These are phyloP conservation scores for Phanerochaete sordida DNA, from an alignment of 768 basidiomycete species.

Conservation along the genomic window DNA sequence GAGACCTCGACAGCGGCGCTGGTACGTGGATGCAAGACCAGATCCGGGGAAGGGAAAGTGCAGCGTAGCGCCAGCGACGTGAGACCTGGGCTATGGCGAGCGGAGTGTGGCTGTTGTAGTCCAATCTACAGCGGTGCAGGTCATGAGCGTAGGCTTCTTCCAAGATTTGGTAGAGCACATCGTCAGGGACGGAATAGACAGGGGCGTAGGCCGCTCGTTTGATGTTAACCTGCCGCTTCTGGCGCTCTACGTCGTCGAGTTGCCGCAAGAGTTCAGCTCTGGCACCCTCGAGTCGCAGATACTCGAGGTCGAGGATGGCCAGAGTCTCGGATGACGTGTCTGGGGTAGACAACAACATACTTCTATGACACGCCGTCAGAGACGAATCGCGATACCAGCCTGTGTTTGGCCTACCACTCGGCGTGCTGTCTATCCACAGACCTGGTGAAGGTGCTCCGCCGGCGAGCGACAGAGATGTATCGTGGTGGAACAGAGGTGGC, in stretches of 20 bases:
- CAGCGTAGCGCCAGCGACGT: neutral
- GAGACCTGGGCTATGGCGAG: neutral
- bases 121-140: neutral
- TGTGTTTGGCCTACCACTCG: no score
- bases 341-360: neutral
- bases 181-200: conserved; percentile 1
- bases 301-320: neutral
- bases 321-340: neutral
- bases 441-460: no score
- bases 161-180: neutral
- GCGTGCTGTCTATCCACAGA: no score
- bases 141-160: neutral
- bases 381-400: no score
- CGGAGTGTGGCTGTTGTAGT: neutral
- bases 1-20: neutral
- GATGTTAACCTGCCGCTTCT: neutral
- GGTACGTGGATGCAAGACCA: conserved; percentile 3
- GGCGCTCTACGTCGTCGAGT: neutral
- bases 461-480: no score
- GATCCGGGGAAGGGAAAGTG: neutral
- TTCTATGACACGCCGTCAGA: neutral
- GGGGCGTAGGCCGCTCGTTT: neutral
- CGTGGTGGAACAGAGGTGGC: no score
- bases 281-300: neutral
- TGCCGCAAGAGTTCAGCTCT: neutral